Evolutionary conservation across 2,329 filamentous ascomycete species (phyloP).

Genomic region (Paecilomyces variotii): DNA sequence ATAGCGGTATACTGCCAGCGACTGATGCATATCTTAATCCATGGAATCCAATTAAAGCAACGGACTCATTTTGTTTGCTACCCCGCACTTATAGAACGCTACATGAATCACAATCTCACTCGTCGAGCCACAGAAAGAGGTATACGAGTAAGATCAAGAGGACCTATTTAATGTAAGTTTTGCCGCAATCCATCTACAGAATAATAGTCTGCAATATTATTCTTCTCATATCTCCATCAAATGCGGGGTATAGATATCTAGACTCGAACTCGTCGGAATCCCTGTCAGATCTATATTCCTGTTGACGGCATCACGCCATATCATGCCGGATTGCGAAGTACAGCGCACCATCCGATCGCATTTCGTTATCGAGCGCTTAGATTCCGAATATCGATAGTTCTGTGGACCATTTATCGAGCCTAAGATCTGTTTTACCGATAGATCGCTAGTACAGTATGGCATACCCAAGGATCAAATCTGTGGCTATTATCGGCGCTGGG

Average conservation of each 20-base stretch:
- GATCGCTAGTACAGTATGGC: neutral
- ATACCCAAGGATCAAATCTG: conserved; percentile 5
- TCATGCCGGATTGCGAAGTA: neutral
- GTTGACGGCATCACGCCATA: neutral
- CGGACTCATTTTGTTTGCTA: neutral
- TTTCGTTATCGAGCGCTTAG: neutral
- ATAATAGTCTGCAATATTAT: too few species aligned
- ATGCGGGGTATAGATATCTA: neutral
- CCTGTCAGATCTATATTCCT: neutral
- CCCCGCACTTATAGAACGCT: neutral
- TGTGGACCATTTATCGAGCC: neutral
- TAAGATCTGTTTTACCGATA: neutral
- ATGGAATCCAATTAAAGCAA: neutral
- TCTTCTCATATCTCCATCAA: neutral
- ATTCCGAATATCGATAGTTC: neutral
- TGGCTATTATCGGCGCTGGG: conserved; percentile 25
- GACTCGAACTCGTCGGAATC: neutral
- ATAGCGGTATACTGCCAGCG: neutral
- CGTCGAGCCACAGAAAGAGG: neutral
- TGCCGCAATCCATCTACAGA: too few species aligned
- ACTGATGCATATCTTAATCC: neutral
- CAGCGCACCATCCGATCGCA: neutral
- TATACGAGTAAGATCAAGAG: neutral
- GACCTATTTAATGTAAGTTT: neutral
- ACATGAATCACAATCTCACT: neutral